These are phyloP conservation scores for Neonectria ditissima DNA, from an alignment of 2,329 filamentous ascomycete species.

Conservation along the genomic window DNA sequence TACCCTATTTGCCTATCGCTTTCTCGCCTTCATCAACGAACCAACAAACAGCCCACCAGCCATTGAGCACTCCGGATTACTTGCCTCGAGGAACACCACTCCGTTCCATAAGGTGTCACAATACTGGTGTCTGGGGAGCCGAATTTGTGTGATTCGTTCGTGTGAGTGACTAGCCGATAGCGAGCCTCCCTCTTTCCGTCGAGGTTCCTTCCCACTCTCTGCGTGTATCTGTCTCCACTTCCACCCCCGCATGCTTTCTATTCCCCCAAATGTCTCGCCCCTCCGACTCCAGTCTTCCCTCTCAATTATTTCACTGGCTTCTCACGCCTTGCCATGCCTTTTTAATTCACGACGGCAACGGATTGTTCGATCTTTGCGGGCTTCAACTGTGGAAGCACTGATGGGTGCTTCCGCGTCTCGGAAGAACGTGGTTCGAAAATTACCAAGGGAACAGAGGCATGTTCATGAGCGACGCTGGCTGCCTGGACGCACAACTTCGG, in stretches of 20 bases:
- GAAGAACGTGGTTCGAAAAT: background rate
- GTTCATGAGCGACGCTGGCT: background rate
- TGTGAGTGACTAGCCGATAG: slow-evolving; percentile 10
- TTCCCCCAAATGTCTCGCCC: background rate
- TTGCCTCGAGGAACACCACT: background rate
- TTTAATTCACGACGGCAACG: background rate
- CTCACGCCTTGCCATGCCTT: background rate
- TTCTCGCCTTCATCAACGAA: background rate
- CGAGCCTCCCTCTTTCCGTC: background rate
- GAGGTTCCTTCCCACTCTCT: background rate
- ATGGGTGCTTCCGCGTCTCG: slow-evolving; percentile 7
- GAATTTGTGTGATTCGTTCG: background rate
- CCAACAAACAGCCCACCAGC: background rate
- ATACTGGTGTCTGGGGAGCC: slow-evolving; percentile 13
- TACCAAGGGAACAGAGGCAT: slow-evolving; percentile 1
- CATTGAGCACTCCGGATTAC: background rate
- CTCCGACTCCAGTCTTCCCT: background rate
- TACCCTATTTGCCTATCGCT: background rate
- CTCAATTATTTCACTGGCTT: background rate
- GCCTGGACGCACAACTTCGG: background rate
- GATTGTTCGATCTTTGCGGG: background rate
- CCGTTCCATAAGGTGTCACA: background rate
- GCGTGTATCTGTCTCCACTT: background rate
- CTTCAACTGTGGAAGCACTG: background rate
- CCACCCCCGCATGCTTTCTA: background rate